Evolutionary conservation across 139 green algal genomes (phyloP), one percentile per base, ranked within the genome.

Genomic region (Coccomyxa sp.): DNA sequence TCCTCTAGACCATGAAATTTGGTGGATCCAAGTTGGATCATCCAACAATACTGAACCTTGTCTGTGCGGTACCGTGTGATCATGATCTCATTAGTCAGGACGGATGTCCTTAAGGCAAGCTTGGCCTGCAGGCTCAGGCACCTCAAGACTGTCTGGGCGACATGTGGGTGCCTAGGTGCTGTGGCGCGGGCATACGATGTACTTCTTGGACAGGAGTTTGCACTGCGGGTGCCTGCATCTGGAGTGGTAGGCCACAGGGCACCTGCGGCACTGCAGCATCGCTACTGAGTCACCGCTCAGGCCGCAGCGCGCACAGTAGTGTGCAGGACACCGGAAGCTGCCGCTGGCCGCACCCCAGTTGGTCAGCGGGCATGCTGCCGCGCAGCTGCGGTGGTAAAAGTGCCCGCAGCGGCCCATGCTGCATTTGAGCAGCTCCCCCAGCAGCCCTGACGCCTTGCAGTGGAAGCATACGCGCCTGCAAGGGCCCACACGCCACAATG

Each of bases 251-350:
- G 79, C 86, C 12, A 32, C 57, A 32, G 82, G 67, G 82, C 89
- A 92, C 25, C 79, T 76, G 57, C 84, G 82, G 83, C 89, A 92
- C 16, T 83, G 83, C 71, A 91, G 82, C 77, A 89, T 90, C 27
- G 82, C 76, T 9, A 88, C 67, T 21, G 83, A 86, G 60, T 88
- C 85, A 17, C 87, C 89, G 67, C 82, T 84, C 63, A 78, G 67
- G n/a, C 83, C 87, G 59, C 87, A 91, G 15, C 58, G 38, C 0
- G 81, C 76, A 63, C 89, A 92, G 75, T 88, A 90, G 82, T 92
- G 89, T 74, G 86, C 76, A 13, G 87, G 85, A 83, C 89, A 92
- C 30, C 86, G 79, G 16, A 87, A 80, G 23, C 23, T 74, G 27
- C 75, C 28, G 25, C 32, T 21, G n/a, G 45, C 67, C 27, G 77